Evolutionary conservation across 495 filamentous ascomycete species (phyloP).

Genomic region (Podospora australis): DNA sequence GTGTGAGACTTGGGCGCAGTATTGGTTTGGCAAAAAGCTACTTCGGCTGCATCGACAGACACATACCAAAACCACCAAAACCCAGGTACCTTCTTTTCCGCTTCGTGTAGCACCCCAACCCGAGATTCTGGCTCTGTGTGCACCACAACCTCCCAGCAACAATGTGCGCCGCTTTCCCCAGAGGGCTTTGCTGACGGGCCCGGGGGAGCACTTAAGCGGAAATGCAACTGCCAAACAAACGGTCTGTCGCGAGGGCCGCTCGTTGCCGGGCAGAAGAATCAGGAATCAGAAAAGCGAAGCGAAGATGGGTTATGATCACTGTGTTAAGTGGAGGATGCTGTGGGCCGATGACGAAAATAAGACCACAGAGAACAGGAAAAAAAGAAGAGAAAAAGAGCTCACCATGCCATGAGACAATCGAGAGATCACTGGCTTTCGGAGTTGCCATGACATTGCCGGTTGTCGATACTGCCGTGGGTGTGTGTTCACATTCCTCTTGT

Average conservation of each 20-base stretch:
- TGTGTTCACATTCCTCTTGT: too few species aligned
- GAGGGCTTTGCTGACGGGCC: neutral
- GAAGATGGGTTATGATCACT: too few species aligned
- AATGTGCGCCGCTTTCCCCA: neutral
- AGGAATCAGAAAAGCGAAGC: too few species aligned
- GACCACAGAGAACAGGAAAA: neutral
- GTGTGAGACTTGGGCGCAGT: constrained; percentile 4
- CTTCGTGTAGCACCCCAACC: neutral
- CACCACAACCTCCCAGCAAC: neutral
- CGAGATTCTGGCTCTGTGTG: neutral
- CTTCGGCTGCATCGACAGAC: neutral
- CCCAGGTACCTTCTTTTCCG: neutral
- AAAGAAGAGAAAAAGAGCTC: neutral
- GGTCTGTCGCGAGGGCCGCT: neutral
- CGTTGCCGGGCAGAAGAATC: neutral
- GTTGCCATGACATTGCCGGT: too few species aligned
- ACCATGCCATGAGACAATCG: neutral
- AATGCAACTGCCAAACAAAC: neutral
- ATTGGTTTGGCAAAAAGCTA: neutral
- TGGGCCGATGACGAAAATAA: neutral
- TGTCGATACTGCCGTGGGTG: too few species aligned
- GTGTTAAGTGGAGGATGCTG: constrained; percentile 1
- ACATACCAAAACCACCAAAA: neutral
- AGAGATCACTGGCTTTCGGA: neutral
- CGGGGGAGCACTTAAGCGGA: neutral